phyloP scores from a whole-genome alignment of 441 rosid species.

The Arabidopsis hybrid region DNA sequence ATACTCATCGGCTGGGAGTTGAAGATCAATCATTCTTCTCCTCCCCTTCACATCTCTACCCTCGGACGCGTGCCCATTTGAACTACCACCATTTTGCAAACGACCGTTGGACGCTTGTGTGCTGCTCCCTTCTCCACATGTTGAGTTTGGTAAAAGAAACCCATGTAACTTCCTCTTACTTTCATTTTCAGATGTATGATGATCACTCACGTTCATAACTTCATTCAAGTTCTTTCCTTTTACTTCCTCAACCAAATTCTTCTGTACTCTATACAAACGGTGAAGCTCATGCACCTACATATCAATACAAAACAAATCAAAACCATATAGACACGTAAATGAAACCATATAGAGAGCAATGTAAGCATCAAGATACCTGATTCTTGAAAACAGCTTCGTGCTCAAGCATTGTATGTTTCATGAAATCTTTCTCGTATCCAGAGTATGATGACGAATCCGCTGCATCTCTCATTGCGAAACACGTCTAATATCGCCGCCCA shows the following conservation, averaged over 20 bases:
- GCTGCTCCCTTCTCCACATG: constrained; percentile 61
- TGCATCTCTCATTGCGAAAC: constrained; percentile 51
- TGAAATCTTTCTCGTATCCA: constrained; percentile 59
- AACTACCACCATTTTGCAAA: constrained; percentile 60
- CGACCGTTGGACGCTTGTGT: constrained; percentile 57
- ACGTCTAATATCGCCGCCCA: constrained; percentile 55
- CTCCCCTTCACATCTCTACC: constrained; percentile 64
- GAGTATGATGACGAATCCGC: constrained; percentile 53
- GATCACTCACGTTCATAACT: constrained; percentile 49
- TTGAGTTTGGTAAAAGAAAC: constrained; percentile 58
- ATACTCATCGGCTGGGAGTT: constrained; percentile 85
- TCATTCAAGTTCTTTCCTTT: constrained; percentile 61
- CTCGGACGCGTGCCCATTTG: constrained; percentile 55
- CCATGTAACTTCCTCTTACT: constrained; percentile 59
- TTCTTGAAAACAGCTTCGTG: constrained; percentile 81
- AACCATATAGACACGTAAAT: not conserved
- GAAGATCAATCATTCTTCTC: constrained; percentile 87
- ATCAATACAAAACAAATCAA: constrained; percentile 24
- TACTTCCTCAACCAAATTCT: constrained; percentile 72
- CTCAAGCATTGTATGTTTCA: constrained; percentile 79
- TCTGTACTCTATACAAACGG: constrained; percentile 81
- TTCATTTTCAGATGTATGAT: constrained; percentile 64
- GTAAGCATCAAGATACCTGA: constrained; percentile 57
- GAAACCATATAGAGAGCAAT: not conserved
- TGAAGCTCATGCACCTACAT: constrained; percentile 83